Percentiles rank a stretch among this genome's conserved stretches.
Conservation (phyloP, 1,139 yeast genomes). For the Candida sp. region DNA sequence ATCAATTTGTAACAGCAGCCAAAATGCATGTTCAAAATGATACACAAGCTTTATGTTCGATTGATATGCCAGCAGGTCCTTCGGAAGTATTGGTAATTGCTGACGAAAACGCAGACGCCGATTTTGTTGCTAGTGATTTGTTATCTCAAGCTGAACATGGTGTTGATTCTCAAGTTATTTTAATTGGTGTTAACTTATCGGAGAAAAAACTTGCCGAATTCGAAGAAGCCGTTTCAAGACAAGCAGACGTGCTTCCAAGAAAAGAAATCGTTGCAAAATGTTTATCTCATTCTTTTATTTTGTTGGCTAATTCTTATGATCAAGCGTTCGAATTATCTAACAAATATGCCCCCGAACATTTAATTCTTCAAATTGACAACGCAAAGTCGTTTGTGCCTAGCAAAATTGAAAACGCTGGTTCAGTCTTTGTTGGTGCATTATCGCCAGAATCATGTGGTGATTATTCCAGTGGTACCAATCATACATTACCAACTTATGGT, state of each 20-base stretch:
- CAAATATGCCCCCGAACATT: constrained; percentile 95
- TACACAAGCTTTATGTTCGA: constrained; percentile 90
- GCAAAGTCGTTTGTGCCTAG: constrained; percentile 70
- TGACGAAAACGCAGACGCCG: constrained; percentile 83
- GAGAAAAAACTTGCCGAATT: constrained; percentile 59
- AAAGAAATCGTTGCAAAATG: constrained; percentile 90
- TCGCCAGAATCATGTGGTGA: constrained; percentile 99
- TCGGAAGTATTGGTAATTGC: constrained; percentile 95
- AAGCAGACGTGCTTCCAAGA: constrained; percentile 87
- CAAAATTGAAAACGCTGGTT: constrained; percentile 87
- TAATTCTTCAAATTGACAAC: constrained; percentile 82
- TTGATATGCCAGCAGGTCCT: constrained; percentile 99
- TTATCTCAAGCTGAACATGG: constrained; percentile 99
- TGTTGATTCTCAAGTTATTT: constrained; percentile 92
- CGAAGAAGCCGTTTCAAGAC: constrained; percentile 78
- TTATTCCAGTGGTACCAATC: constrained; percentile 96
- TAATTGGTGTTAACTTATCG: constrained; percentile 75
- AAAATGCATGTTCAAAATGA: constrained; percentile 97
- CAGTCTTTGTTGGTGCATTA: constrained; percentile 92
- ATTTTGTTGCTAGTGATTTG: constrained; percentile 92
- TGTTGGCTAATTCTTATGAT: constrained; percentile 62
- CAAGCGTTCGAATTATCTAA: constrained; percentile 85
- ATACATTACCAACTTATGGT: constrained; percentile 96
- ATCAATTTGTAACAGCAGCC: constrained; percentile 98
- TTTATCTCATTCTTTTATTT: constrained; percentile 84